Percentiles rank a stretch among this genome's conserved stretches.
Conservation (phyloP, 805 yeast species). For the Debaryomyces maramus region DNA sequence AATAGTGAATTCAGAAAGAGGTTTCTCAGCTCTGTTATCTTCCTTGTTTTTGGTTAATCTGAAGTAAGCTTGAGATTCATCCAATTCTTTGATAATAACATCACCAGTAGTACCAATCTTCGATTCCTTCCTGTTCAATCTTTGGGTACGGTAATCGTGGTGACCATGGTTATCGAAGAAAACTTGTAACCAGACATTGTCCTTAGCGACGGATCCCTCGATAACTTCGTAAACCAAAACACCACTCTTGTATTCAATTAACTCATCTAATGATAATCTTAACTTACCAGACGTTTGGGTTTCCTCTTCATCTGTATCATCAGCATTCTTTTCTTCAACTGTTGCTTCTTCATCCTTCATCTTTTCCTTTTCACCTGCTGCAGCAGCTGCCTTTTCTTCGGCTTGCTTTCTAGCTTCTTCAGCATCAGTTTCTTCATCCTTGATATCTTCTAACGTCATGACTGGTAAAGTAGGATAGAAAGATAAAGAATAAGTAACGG, state of each 20-base stretch:
- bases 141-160: constrained; percentile 58
- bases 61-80: constrained; percentile 65
- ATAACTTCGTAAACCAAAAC: constrained; percentile 67
- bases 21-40: constrained; percentile 54
- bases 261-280: constrained; percentile 57
- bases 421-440: constrained; percentile 49
- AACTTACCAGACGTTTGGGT: constrained; percentile 33
- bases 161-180: constrained; percentile 76
- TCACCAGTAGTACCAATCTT: constrained; percentile 59
- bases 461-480: constrained; percentile 85
- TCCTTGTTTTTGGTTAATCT: constrained; percentile 58
- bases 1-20: constrained; percentile 60
- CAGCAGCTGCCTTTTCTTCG: constrained; percentile 26
- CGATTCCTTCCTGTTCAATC: constrained; percentile 43
- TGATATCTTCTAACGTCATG: constrained; percentile 70
- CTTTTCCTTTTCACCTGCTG: constrained; percentile 10
- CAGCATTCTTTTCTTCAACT: constrained; percentile 24
- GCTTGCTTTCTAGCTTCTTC: constrained; percentile 35
- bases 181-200: constrained; percentile 67
- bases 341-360: constrained; percentile 4
- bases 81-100: constrained; percentile 72
- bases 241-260: constrained; percentile 67
- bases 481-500: constrained; percentile 66
- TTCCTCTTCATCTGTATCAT: constrained; percentile 35
- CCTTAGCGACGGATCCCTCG: constrained; percentile 55